These are phyloP conservation scores for Rutidosis leptorrhynchoides DNA, from an alignment of 129 eudicot species.

Conservation along the genomic window DNA sequence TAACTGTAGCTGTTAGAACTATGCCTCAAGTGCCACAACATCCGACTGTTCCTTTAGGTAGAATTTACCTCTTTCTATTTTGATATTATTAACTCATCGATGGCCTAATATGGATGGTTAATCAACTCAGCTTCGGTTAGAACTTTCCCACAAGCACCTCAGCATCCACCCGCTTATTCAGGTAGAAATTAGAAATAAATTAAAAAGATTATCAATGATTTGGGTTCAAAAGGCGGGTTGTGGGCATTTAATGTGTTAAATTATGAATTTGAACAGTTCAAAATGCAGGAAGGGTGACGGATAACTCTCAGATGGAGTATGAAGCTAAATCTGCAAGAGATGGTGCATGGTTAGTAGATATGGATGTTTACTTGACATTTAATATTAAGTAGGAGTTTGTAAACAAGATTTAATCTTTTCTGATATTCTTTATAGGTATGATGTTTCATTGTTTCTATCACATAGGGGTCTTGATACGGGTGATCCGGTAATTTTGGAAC, in stretches of 20 bases:
- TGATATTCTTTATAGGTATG: slow-evolving; percentile 59
- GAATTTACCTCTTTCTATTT: neutral
- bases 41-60: slow-evolving; percentile 50
- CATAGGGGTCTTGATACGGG: slow-evolving; percentile 67
- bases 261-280: slow-evolving; percentile 32
- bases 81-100: neutral
- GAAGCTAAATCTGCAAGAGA: slow-evolving; percentile 99
- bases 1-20: slow-evolving; percentile 38
- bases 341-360: slow-evolving; percentile 84
- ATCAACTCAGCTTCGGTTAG: slow-evolving; percentile 42
- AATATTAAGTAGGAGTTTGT: neutral
- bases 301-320: slow-evolving; percentile 78
- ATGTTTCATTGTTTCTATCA: slow-evolving; percentile 72
- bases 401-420: slow-evolving; percentile 1
- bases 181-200: slow-evolving; percentile 21
- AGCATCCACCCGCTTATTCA: slow-evolving; percentile 37
- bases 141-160: slow-evolving; percentile 52
- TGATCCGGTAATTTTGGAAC: slow-evolving; percentile 67
- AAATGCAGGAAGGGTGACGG: slow-evolving; percentile 48
- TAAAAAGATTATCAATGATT: neutral
- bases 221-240: neutral
- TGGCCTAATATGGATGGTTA: slow-evolving; percentile 11
- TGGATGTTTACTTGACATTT: neutral
- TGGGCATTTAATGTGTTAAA: neutral
- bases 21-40: slow-evolving; percentile 53